These are phyloP conservation scores for Gossypium davidsonii DNA, from an alignment of 441 rosid genomes.

Conservation along the genomic window DNA sequence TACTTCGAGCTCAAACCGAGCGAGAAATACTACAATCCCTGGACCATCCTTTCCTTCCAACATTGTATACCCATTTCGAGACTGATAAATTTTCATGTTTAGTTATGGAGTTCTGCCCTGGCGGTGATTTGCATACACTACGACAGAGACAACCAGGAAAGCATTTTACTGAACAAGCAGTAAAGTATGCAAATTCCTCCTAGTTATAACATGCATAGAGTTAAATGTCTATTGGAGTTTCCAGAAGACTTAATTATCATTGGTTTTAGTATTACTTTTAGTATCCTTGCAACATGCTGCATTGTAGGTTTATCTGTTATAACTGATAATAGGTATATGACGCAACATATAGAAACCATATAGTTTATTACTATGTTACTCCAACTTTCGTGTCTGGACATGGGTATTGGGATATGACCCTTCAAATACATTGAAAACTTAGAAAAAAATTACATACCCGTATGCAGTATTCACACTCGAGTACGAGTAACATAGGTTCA, in stretches of 20 bases:
- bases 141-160: conserved; percentile 83
- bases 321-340: background rate
- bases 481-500: background rate
- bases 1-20: conserved; percentile 82
- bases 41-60: conserved; percentile 87
- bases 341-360: background rate
- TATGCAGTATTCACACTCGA: background rate
- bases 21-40: conserved; percentile 74
- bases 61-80: conserved; percentile 68
- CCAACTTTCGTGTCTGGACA: background rate
- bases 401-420: background rate
- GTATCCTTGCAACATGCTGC: background rate
- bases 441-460: background rate
- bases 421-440: background rate
- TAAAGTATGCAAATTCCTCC: conserved; percentile 39
- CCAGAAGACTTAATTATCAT: background rate
- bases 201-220: background rate
- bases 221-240: background rate
- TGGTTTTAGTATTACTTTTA: background rate
- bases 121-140: conserved; percentile 81
- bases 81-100: conserved; percentile 69
- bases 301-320: background rate
- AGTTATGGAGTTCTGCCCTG: conserved; percentile 81
- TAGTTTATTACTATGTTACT: background rate
- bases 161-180: conserved; percentile 74